These are phyloP conservation scores for Trebouxia sp. DNA, from an alignment of 139 green algal species.

Conservation along the genomic window DNA sequence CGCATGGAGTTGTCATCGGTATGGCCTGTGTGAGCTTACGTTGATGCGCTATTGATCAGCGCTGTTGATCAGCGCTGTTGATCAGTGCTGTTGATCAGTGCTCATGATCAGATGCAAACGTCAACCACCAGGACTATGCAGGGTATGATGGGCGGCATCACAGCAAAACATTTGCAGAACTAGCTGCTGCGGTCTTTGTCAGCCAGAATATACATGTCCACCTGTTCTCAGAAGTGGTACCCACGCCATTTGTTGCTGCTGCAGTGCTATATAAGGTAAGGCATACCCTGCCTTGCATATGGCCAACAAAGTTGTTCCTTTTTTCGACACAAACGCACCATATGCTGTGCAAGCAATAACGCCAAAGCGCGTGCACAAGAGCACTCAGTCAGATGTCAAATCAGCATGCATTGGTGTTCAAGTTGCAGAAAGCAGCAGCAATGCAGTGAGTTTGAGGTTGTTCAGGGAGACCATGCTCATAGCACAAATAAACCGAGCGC, in stretches of 20 bases:
- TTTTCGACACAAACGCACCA: not conserved
- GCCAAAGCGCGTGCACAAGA: too few species aligned
- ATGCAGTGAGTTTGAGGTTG: not conserved
- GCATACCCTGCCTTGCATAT: not conserved
- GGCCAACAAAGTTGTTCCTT: not conserved
- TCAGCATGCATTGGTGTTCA: too few species aligned
- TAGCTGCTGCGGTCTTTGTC: constrained; percentile 62
- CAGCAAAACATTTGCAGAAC: constrained; percentile 51
- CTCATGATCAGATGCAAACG: too few species aligned
- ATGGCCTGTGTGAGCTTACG: not conserved
- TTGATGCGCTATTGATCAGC: too few species aligned
- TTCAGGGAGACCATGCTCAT: too few species aligned
- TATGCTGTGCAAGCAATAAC: too few species aligned
- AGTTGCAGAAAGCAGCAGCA: too few species aligned
- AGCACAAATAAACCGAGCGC: too few species aligned
- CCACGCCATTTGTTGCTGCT: constrained; percentile 73
- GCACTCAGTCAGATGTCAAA: too few species aligned
- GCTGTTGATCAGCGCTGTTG: too few species aligned
- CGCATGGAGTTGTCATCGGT: constrained; percentile 12
- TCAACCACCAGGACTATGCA: too few species aligned
- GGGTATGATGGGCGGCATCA: constrained; percentile 66
- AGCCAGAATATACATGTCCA: constrained; percentile 40
- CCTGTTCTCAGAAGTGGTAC: constrained; percentile 55
- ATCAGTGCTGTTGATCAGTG: too few species aligned
- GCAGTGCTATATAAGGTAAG: constrained; percentile 46